phyloP scores from a whole-genome alignment of 139 green algal species.

The Edaphochlamys debaryana region DNA sequence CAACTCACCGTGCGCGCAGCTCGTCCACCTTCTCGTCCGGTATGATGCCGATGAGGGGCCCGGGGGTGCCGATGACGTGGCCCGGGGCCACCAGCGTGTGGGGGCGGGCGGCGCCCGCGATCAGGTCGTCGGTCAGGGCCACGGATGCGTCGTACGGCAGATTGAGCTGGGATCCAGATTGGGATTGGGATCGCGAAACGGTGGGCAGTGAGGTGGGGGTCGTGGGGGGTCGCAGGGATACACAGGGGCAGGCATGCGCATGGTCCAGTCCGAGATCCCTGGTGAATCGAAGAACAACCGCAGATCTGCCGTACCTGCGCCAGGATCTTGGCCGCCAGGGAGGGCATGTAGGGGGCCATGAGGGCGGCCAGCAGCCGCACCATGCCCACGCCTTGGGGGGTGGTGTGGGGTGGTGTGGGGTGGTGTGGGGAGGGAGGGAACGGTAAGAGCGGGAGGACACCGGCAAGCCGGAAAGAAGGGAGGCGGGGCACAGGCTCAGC shows the following conservation, averaged over 20 bases:
- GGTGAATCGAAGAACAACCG: no score
- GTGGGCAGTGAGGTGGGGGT: no score
- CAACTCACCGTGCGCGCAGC: constrained; percentile 33
- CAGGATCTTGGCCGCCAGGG: constrained; percentile 76
- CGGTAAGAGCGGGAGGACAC: no score
- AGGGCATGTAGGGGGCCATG: constrained; percentile 94
- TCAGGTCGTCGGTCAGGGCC: constrained; percentile 43
- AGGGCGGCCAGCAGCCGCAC: constrained; percentile 85
- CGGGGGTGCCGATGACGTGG: constrained; percentile 75
- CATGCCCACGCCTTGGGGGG: constrained; percentile 76
- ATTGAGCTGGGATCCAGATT: neutral
- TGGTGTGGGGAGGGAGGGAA: no score
- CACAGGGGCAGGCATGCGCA: no score
- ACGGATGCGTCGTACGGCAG: constrained; percentile 15
- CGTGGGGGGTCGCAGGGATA: no score
- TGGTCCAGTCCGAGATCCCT: no score
- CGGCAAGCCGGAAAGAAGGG: no score
- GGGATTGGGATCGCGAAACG: no score
- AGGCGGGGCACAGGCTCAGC: no score
- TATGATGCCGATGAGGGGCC: constrained; percentile 67
- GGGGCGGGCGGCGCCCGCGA: constrained; percentile 49
- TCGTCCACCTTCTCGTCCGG: constrained; percentile 62
- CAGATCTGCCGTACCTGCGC: no score
- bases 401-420: neutral
- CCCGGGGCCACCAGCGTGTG: constrained; percentile 73